Base-by-base conservation (phyloP, 352 stramenopile genomes). In the Pythium apleroticum region DNA sequence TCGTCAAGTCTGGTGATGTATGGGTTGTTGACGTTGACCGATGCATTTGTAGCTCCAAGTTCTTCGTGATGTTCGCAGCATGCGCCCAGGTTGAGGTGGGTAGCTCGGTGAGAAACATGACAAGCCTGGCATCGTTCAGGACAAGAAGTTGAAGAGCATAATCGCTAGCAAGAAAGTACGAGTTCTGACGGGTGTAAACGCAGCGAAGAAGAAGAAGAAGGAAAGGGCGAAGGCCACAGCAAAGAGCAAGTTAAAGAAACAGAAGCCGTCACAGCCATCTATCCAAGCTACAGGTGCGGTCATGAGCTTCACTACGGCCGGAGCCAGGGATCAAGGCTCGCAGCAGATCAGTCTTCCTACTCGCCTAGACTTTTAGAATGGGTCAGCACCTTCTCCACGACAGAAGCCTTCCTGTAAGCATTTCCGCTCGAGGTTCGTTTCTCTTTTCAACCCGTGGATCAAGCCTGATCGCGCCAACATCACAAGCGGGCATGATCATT, bases 121-220 rank as follows among this genome's bases (percentile, higher is more conserved):
- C 50, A 8, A 45, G n/a, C 50, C 50, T 27, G 50, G 50, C 17
- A 28, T 57, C 28, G 17, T 57, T 19, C 9, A 24, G 14, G 50
- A 57, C 50, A 57, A 57, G 50, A 45, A 57, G n/a, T 30, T 57
- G 14, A 37, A 43, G 27, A 57, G 50, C 50, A 57, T 27, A 1
- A 57, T 57, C 28, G 50, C 33, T 5, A 25, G 50, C 19, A 57
- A 57, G 50, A 50, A 50, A 50, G 43, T 45, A n/a, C 37, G 37
- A 5, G 37, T 12, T 4, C 37, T 19, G 37, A 45, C 11, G 37
- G 7, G 37, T 45, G 37, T 17, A 45, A 45, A 19, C 37, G 37
- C 37, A 17, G 37, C 37, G 37, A 45, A 45, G 37, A 45, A 45
- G 37, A 45, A 4, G 37, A 12, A 19, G 37, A 45, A 45, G 37